phyloP scores from a whole-genome alignment of 164 flowering plant species.

The Sedum album region DNA sequence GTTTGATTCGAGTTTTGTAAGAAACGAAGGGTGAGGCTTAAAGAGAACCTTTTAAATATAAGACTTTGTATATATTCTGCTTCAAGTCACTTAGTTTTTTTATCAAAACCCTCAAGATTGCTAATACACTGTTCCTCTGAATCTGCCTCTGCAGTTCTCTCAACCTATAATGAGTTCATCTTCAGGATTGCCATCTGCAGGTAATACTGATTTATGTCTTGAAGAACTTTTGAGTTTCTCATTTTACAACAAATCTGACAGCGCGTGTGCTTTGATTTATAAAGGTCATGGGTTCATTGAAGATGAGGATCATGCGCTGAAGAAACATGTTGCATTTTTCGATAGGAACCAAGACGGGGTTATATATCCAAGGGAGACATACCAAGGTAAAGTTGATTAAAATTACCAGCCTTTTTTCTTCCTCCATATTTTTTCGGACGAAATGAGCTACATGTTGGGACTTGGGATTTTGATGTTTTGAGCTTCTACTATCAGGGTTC shows the following conservation, averaged over 20 bases:
- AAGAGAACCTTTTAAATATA: not conserved
- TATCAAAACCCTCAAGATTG: not conserved
- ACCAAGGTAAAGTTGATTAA: constrained; percentile 13
- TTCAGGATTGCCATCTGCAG: not conserved
- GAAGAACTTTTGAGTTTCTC: too few relatives aligned
- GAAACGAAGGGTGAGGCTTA: not conserved
- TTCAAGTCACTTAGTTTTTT: not conserved
- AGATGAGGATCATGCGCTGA: constrained; percentile 21
- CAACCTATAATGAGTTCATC: not conserved
- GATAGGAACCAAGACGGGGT: constrained; percentile 57
- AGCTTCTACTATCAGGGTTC: constrained; percentile 31
- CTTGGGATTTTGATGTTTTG: not conserved
- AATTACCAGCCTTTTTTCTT: not conserved
- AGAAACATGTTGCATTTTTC: constrained; percentile 57
- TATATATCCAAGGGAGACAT: constrained; percentile 64
- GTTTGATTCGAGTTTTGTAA: too few relatives aligned
- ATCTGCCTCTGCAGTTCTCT: not conserved
- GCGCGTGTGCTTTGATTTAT: not conserved
- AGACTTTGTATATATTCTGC: not conserved
- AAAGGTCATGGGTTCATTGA: not conserved
- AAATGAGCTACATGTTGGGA: too few relatives aligned
- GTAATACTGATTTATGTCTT: not conserved
- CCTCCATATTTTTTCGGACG: too few relatives aligned
- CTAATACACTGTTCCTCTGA: not conserved
- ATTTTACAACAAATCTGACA: too few relatives aligned